These are phyloP conservation scores for Pleoardoris graminearum DNA, from an alignment of 2,329 filamentous ascomycete genomes.

Conservation along the genomic window DNA sequence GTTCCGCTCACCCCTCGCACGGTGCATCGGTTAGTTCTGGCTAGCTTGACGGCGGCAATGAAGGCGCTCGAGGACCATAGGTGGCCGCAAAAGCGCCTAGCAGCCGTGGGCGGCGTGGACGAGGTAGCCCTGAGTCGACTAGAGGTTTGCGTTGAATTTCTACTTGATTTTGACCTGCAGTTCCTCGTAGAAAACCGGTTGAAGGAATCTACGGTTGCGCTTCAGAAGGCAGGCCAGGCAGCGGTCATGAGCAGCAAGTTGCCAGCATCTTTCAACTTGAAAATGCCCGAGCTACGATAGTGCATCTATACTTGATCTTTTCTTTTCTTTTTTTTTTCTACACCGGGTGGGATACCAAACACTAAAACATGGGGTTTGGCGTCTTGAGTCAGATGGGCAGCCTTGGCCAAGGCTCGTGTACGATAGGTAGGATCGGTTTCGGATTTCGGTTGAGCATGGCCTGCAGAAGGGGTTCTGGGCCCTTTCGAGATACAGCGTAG, in stretches of 20 bases:
- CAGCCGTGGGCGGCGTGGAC: conserved; percentile 85
- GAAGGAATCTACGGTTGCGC: conserved; percentile 36
- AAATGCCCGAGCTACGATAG: conserved; percentile 33
- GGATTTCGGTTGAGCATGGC: not conserved
- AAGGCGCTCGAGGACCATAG: conserved; percentile 93
- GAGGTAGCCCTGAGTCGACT: conserved; percentile 78
- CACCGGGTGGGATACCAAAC: not conserved
- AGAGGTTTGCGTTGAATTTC: conserved; percentile 71
- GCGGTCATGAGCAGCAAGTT: conserved; percentile 39
- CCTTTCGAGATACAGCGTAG: conserved; percentile 12
- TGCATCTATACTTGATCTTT: conserved; percentile 12
- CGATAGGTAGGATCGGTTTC: conserved; percentile 1
- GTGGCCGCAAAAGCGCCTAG: conserved; percentile 81
- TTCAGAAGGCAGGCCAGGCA: conserved; percentile 47
- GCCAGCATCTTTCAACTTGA: conserved; percentile 40
- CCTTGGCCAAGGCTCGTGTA: conserved; percentile 9
- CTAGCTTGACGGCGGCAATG: conserved; percentile 83
- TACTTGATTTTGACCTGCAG: conserved; percentile 47
- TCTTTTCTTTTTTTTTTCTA: not conserved
- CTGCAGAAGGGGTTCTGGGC: conserved; percentile 2
- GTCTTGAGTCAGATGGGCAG: conserved; percentile 1
- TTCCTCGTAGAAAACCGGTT: conserved; percentile 42
- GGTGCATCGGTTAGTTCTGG: conserved; percentile 82
- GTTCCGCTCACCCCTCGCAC: conserved; percentile 83
- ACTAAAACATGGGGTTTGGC: not conserved